These are phyloP conservation scores for Curvularia spicifera DNA, from an alignment of 2,329 filamentous ascomycete genomes.

Conservation along the genomic window DNA sequence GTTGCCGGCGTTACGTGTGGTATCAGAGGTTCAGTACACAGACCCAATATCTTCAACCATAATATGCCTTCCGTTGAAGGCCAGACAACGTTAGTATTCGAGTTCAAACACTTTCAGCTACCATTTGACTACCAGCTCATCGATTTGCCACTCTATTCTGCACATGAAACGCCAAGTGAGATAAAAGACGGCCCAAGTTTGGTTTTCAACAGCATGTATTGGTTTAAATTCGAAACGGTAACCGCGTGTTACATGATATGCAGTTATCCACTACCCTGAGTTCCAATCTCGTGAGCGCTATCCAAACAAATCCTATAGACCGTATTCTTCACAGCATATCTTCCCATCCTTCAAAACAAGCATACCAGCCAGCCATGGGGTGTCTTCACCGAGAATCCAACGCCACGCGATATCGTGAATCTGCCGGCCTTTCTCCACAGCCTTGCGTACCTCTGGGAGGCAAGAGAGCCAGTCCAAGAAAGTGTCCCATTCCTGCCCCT, in stretches of 20 bases:
- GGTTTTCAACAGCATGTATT: background rate
- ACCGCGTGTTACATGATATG: background rate
- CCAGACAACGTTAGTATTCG: no score
- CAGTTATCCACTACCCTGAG: background rate
- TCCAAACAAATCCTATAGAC: background rate
- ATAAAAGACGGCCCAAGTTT: no score
- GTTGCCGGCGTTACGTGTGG: no score
- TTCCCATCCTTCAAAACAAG: background rate
- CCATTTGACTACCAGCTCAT: no score
- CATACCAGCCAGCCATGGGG: background rate
- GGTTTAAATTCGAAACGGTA: background rate
- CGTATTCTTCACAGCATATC: background rate
- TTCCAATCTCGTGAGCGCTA: background rate
- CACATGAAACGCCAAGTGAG: no score
- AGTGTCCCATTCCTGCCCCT: background rate
- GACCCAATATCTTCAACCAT: no score
- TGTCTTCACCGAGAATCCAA: background rate
- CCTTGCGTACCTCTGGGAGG: background rate
- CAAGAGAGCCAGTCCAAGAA: background rate
- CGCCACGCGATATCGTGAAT: background rate
- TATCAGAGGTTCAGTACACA: no score
- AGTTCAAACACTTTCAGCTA: no score
- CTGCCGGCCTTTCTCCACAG: background rate
- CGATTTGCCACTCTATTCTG: no score
- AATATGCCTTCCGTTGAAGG: no score